phyloP scores from a whole-genome alignment of 345 rosid species.

The Salix suchowensis region DNA sequence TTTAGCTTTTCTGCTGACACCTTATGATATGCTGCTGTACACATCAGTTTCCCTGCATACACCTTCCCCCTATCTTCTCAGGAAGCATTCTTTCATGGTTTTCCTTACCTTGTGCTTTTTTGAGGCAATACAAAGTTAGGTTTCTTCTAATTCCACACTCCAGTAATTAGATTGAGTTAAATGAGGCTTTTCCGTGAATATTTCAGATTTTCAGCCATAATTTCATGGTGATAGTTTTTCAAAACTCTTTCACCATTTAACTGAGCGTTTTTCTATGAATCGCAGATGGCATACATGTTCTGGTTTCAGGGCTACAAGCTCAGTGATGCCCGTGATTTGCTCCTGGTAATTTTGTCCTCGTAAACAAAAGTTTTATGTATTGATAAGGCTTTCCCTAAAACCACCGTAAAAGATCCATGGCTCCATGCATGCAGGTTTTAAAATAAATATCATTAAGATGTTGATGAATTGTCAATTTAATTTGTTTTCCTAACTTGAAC shows the following conservation, averaged over 20 bases:
- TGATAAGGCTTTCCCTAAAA: background rate
- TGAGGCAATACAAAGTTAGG: background rate
- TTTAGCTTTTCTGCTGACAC: background rate
- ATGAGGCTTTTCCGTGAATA: background rate
- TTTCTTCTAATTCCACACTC: background rate
- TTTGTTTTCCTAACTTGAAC: background rate
- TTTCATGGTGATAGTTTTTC: background rate
- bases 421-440: background rate
- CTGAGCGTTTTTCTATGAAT: constrained; percentile 15
- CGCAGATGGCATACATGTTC: constrained; percentile 90
- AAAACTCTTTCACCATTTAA: constrained; percentile 4
- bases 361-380: background rate
- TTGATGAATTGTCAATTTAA: background rate
- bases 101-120: background rate
- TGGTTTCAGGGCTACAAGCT: constrained; percentile 95
- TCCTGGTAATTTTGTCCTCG: constrained; percentile 51
- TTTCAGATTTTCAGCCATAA: background rate
- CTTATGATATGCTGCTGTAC: background rate
- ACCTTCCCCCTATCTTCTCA: background rate
- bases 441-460: background rate
- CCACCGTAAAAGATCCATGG: background rate
- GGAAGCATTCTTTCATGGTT: background rate
- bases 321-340: constrained; percentile 59
- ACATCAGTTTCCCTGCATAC: background rate
- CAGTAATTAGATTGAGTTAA: no score